Base-by-base conservation (phyloP, 2,329 filamentous ascomycete species). In the Aspergillus ochraceus region DNA sequence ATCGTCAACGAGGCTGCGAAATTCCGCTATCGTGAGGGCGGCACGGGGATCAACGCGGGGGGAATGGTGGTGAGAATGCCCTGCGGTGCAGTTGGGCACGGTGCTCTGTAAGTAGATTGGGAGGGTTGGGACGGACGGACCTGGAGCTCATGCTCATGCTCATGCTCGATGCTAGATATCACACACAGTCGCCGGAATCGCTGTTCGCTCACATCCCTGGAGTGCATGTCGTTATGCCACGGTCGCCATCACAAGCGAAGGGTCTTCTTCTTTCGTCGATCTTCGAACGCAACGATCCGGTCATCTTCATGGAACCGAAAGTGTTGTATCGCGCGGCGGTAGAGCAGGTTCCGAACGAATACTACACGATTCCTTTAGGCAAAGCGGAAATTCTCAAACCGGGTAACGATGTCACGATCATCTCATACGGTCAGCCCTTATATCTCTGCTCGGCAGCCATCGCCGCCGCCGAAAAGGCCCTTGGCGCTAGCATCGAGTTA, bases 271-370 rank as follows among this genome's bases (percentile, higher is more conserved):
- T 96, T 3, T 84, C 90, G 3, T 85, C 89, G 0, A 92, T 96
- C 55, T 86, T 86, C 54, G 86, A 80, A 79, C 87, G 83, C 69
- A 91, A 92, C 62, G 93, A 97, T 74, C 93, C 93, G 0, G 91
- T 94, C 63, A 81, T 97, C 55, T 96, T 97, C 76, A 88, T 97
- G 88, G 93, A 97, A 74, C 93, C 93, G 49, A 97, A 97, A 79
- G 90, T 95, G 51, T 81, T 97, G 12, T 97, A 97, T 75, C 88
- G 93, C 20, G 92, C 93, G 0, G 91, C 93, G 0, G 91, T 96
- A 29, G 93, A 97, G 76, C 91, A 97, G 74, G 93, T 97, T 1
- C 93, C 93, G 0, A 85, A 88, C 1, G 89, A 87, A 22, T 80
- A 90, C 3, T 97, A 95, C 74, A 87, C 88, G n/a, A 83, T 97